These are phyloP conservation scores for Hypoxylon sp. DNA, from an alignment of 2,329 filamentous ascomycete species.

Conservation along the genomic window DNA sequence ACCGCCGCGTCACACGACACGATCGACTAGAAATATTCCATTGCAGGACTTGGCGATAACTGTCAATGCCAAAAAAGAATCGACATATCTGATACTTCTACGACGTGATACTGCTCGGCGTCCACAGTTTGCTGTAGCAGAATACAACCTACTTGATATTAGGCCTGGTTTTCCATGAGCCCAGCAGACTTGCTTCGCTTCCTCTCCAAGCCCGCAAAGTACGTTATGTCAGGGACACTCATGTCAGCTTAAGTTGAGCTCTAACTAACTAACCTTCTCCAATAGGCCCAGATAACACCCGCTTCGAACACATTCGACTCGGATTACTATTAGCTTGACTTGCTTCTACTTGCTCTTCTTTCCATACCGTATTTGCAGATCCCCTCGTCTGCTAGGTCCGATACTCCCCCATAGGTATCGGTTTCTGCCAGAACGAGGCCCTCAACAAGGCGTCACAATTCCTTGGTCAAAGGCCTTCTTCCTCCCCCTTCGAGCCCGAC, in stretches of 20 bases:
- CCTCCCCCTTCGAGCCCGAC: constrained; percentile 85
- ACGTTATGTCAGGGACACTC: constrained; percentile 57
- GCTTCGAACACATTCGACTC: constrained; percentile 47
- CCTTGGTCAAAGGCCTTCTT: constrained; percentile 85
- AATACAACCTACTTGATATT: constrained; percentile 49
- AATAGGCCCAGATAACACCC: constrained; percentile 74
- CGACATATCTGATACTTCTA: constrained; percentile 27
- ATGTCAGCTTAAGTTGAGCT: constrained; percentile 1
- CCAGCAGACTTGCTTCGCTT: constrained; percentile 91
- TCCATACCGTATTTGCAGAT: constrained; percentile 63
- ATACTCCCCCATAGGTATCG: constrained; percentile 88
- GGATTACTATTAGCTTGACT: constrained; percentile 43
- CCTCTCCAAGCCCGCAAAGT: constrained; percentile 96
- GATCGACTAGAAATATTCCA: constrained; percentile 27
- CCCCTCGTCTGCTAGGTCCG: constrained; percentile 85
- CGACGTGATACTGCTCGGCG: constrained; percentile 31
- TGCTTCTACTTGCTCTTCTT: constrained; percentile 32
- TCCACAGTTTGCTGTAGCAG: constrained; percentile 44
- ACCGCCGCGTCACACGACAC: constrained; percentile 44
- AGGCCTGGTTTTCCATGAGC: constrained; percentile 80
- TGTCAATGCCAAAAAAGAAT: constrained; percentile 46
- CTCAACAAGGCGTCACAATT: constrained; percentile 82
- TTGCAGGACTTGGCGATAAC: constrained; percentile 43
- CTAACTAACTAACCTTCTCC: constrained; percentile 20
- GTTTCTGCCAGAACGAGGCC: constrained; percentile 79